Evolutionary conservation across 2,329 filamentous ascomycete genomes (phyloP).

Genomic region (Claviceps digitariae): DNA sequence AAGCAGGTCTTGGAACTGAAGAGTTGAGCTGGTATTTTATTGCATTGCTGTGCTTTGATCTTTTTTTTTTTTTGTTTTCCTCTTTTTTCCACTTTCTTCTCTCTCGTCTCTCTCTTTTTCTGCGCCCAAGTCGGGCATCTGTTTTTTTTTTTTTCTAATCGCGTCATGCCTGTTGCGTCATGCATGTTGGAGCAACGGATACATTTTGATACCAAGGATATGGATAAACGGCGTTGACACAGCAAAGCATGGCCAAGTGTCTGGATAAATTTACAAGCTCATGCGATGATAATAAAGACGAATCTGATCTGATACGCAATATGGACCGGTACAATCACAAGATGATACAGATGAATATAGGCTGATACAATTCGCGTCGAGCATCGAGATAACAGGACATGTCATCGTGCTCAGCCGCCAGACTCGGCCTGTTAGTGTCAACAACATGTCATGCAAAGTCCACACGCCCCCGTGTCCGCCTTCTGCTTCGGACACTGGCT

Average conservation of each 20-base stretch:
- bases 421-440: not conserved
- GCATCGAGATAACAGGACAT: not conserved
- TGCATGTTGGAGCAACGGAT: not conserved
- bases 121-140: no score
- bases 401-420: not conserved
- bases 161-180: no score
- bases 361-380: not conserved
- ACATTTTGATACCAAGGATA: no score
- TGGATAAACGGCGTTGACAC: no score
- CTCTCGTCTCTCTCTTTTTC: not conserved
- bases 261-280: not conserved
- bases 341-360: no score
- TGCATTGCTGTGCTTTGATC: not conserved
- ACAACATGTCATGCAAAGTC: not conserved
- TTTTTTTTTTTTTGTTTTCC: not conserved
- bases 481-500: not conserved
- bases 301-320: no score
- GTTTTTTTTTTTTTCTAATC: no score
- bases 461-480: no score
- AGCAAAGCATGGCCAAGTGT: no score
- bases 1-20: conserved; percentile 48
- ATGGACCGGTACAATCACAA: no score
- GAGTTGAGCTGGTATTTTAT: conserved; percentile 7
- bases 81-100: not conserved
- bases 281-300: not conserved